Evolutionary conservation across 768 basidiomycete genomes (phyloP).

Genomic region (Phallus indusiatus): DNA sequence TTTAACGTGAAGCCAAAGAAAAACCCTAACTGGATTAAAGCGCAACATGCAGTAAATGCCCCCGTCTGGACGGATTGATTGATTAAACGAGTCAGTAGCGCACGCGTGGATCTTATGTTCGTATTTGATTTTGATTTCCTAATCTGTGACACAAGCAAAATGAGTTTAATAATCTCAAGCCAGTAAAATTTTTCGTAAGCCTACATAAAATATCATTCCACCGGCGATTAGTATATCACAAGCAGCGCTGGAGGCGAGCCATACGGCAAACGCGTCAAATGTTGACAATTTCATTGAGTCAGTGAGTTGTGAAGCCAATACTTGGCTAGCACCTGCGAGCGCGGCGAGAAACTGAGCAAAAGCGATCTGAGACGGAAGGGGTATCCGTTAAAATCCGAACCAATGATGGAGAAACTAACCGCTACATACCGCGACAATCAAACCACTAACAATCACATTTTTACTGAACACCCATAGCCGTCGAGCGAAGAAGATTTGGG

Average conservation of each 20-base stretch:
- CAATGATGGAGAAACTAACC: neutral
- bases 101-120: slow-evolving; percentile 9
- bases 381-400: slow-evolving; percentile 5
- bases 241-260: slow-evolving; percentile 19
- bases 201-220: slow-evolving; percentile 20
- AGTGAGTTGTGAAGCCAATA: slow-evolving; percentile 1
- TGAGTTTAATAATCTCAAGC: too few relatives aligned
- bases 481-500: slow-evolving; percentile 19
- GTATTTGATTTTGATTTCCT: slow-evolving; percentile 6
- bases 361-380: slow-evolving; percentile 10
- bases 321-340: slow-evolving; percentile 7
- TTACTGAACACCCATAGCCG: slow-evolving; percentile 8
- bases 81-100: slow-evolving; percentile 13
- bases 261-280: slow-evolving; percentile 10
- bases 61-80: slow-evolving; percentile 14
- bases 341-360: slow-evolving; percentile 11
- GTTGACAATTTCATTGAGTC: neutral
- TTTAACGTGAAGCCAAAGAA: slow-evolving; percentile 2
- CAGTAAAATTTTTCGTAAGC: slow-evolving; percentile 4
- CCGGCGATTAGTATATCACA: slow-evolving; percentile 20
- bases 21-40: slow-evolving; percentile 13
- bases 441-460: neutral
- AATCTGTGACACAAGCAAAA: slow-evolving; percentile 11
- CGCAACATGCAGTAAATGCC: slow-evolving; percentile 15
- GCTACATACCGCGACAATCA: neutral